Percentiles rank a stretch among this genome's conserved stretches.
Evolutionary conservation across 1,139 yeast genomes (phyloP).

Genomic region (Yamadazyma triangularis): DNA sequence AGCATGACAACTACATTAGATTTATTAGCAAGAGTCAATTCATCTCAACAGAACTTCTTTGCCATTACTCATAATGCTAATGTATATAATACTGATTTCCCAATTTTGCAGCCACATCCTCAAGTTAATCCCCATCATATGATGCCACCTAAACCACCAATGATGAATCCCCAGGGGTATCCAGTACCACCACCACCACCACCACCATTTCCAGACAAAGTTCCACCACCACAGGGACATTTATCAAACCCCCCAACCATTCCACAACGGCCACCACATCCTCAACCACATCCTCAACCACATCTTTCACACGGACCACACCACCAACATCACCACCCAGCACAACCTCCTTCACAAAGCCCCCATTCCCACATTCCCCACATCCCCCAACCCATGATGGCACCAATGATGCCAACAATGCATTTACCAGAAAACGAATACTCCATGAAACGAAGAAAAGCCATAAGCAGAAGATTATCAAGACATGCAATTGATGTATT

Average conservation of each 20-base stretch:
- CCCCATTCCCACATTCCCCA: conserved; percentile 3
- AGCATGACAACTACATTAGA: conserved; percentile 3
- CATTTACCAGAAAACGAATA: conserved; percentile 3
- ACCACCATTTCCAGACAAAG: too few relatives aligned
- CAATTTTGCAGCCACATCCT: conserved; percentile 5
- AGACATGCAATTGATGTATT: conserved; percentile 29
- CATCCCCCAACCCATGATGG: conserved; percentile 1
- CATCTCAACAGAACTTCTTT: conserved; percentile 8
- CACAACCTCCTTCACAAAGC: neutral
- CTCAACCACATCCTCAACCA: neutral
- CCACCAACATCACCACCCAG: neutral
- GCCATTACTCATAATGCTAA: conserved; percentile 7
- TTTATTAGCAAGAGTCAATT: conserved; percentile 4
- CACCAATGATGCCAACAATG: conserved; percentile 1
- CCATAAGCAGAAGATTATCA: conserved; percentile 24
- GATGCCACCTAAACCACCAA: too few relatives aligned
- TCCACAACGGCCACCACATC: too few relatives aligned
- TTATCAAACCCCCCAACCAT: neutral
- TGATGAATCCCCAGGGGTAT: conserved; percentile 2
- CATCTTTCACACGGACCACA: too few relatives aligned
- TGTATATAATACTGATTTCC: conserved; percentile 1
- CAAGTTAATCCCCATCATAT: too few relatives aligned
- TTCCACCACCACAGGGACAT: neutral
- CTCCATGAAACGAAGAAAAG: conserved; percentile 16
- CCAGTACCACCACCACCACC: neutral